These are phyloP conservation scores for Mycena sanguinolenta DNA, from an alignment of 768 basidiomycete species.

Conservation along the genomic window DNA sequence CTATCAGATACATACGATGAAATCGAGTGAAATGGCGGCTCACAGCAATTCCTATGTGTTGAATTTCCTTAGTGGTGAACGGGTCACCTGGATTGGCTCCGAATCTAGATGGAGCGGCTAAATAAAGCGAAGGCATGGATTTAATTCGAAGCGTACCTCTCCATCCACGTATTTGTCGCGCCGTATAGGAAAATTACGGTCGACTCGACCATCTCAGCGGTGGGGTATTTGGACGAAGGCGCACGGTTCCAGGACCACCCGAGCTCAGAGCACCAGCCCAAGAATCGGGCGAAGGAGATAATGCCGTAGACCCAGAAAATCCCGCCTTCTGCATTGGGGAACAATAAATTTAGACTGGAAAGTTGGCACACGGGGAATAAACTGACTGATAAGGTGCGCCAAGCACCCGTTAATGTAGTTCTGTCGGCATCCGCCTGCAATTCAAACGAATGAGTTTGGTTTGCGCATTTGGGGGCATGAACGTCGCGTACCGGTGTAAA, in stretches of 20 bases:
- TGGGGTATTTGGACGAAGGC: slow-evolving; percentile 62
- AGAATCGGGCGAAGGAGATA: slow-evolving; percentile 92
- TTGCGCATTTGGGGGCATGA: not conserved
- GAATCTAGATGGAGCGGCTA: slow-evolving; percentile 61
- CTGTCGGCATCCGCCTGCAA: slow-evolving; percentile 78
- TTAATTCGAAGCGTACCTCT: slow-evolving; percentile 47
- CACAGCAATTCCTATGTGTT: slow-evolving; percentile 95
- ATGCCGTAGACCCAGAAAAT: slow-evolving; percentile 96
- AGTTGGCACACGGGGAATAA: slow-evolving; percentile 23
- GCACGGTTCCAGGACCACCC: slow-evolving; percentile 97
- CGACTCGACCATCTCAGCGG: slow-evolving; percentile 86
- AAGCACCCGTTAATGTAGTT: slow-evolving; percentile 86
- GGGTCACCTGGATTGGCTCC: slow-evolving; percentile 86
- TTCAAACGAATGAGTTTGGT: slow-evolving; percentile 22
- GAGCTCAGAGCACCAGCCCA: slow-evolving; percentile 85
- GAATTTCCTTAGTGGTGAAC: slow-evolving; percentile 91
- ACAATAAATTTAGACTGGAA: slow-evolving; percentile 13
- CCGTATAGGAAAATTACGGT: slow-evolving; percentile 90
- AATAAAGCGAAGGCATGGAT: not conserved
- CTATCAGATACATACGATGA: slow-evolving; percentile 11
- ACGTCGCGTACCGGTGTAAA: slow-evolving; percentile 74
- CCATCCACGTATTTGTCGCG: slow-evolving; percentile 96
- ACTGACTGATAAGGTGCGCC: slow-evolving; percentile 92
- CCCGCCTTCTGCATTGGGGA: slow-evolving; percentile 73
- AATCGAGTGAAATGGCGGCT: slow-evolving; percentile 35